Base-by-base conservation (phyloP, 352 stramenopile genomes). In the Phytopythium boreale region DNA sequence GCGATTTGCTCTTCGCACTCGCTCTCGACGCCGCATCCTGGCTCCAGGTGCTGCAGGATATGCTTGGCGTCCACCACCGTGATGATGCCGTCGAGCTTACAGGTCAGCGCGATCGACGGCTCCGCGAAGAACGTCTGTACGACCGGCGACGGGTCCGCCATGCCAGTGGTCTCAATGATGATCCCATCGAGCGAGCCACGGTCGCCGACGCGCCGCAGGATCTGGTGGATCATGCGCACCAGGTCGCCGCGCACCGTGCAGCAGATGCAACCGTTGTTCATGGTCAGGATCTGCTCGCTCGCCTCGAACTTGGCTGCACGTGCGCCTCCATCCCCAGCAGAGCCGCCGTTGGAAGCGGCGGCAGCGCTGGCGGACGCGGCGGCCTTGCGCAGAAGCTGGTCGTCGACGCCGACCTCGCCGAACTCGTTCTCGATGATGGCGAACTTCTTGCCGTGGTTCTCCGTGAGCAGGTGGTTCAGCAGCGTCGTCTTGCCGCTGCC, bases 401-500 rank as follows among this genome's bases (percentile, higher is more conserved):
- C 89, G 62, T 98, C 95, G 39, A 98, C 81, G 24, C 88, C 83
- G 17, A 98, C 85, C 66, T 96, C 86, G 29, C 95, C 96, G 69
- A 99, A 98, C 62, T 99, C 95, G 70, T 99, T 99, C 74, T 98
- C 94, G 67, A 98, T 98, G 15, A 99, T 95, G 19, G 95, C 93
- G 58, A 98, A 90, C 68, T 92, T 96, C 71, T 96, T 96, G 12
- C 87, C 88, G 61, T 98, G 91, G 15, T 78, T 77, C 63, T 93
- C 86, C 4, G 79, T 86, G 7, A 99, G 69, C 34, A 99, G 90
- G 59, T 98, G 82, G 69, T 98, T 97, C n/a, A 99, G 73, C 10
- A 99, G 70, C 3, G 95, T 98, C 17, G 96, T 98, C 72, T 99
- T 98, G 26, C 96, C 95, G 43, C 77, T 93, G 22, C 93, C 93